Conservation (phyloP, 306 rosid genomes). For the Mimosa pudica region DNA sequence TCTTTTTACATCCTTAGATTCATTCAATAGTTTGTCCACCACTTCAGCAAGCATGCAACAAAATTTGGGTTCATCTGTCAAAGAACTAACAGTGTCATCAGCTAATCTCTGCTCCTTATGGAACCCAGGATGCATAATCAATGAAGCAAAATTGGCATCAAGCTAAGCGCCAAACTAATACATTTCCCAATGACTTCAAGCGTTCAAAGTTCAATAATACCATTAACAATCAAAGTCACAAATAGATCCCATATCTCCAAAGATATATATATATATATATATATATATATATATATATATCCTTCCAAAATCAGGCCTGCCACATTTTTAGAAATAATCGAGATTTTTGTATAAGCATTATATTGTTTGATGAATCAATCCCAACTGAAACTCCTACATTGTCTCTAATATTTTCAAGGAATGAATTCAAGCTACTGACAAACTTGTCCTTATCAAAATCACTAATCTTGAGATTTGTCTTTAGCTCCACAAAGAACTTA, state of each 20-base stretch:
- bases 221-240: slow-evolving; percentile 60
- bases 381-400: slow-evolving; percentile 46
- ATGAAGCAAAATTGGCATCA: slow-evolving; percentile 69
- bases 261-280: slow-evolving; percentile 49
- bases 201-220: slow-evolving; percentile 63
- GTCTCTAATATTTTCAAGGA: slow-evolving; percentile 54
- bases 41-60: slow-evolving; percentile 56
- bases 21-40: slow-evolving; percentile 49
- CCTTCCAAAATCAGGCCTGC: slow-evolving; percentile 66
- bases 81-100: slow-evolving; percentile 51
- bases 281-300: no score
- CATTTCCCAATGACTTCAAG: slow-evolving; percentile 70
- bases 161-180: slow-evolving; percentile 58
- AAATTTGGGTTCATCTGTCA: slow-evolving; percentile 62
- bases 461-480: slow-evolving; percentile 45
- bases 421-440: slow-evolving; percentile 48
- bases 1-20: slow-evolving; percentile 34
- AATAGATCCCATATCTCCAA: slow-evolving; percentile 78
- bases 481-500: slow-evolving; percentile 52
- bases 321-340: slow-evolving; percentile 59
- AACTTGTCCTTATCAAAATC: slow-evolving; percentile 54
- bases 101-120: slow-evolving; percentile 67
- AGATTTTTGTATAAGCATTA: slow-evolving; percentile 37
- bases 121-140: slow-evolving; percentile 77
- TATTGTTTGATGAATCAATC: slow-evolving; percentile 41